These are phyloP conservation scores for Mercurialis annua DNA, from an alignment of 345 rosid genomes.

Conservation along the genomic window DNA sequence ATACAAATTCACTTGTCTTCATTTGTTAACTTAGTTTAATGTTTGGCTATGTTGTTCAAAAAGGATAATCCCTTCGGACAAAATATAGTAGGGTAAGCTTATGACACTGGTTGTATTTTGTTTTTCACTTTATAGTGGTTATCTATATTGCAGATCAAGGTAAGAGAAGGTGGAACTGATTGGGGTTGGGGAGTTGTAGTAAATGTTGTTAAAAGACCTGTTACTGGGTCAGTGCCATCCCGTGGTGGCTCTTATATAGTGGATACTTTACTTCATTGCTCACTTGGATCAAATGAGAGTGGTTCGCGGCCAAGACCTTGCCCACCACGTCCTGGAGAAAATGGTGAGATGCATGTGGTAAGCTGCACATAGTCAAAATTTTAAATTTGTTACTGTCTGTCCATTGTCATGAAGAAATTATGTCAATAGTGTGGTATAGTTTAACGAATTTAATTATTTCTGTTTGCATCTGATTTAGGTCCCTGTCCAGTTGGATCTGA, in stretches of 20 bases:
- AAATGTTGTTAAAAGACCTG: slow-evolving; percentile 77
- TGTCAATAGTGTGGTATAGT: slow-evolving; percentile 1
- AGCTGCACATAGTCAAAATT: slow-evolving; percentile 28
- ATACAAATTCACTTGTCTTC: background rate
- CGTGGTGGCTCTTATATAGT: slow-evolving; percentile 77
- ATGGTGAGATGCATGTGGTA: slow-evolving; percentile 99
- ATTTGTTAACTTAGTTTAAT: background rate
- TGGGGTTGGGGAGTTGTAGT: slow-evolving; percentile 99
- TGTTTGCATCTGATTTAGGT: slow-evolving; percentile 48
- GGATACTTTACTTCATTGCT: slow-evolving; percentile 91
- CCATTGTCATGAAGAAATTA: background rate
- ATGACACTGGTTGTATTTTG: background rate
- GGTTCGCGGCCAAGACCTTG: slow-evolving; percentile 88
- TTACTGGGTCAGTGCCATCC: slow-evolving; percentile 56
- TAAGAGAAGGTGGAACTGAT: slow-evolving; percentile 92
- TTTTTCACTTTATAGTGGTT: background rate
- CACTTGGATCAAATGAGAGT: slow-evolving; percentile 75
- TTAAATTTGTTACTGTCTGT: background rate
- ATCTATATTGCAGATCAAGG: slow-evolving; percentile 59
- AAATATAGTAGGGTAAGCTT: background rate
- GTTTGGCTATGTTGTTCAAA: background rate
- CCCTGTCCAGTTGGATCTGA: slow-evolving; percentile 87
- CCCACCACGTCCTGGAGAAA: slow-evolving; percentile 88
- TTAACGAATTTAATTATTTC: slow-evolving; percentile 17
- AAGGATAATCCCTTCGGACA: background rate